These are phyloP conservation scores for Coemansia biformis DNA, from an alignment of 192 early-diverging fungal genomes.

Conservation along the genomic window DNA sequence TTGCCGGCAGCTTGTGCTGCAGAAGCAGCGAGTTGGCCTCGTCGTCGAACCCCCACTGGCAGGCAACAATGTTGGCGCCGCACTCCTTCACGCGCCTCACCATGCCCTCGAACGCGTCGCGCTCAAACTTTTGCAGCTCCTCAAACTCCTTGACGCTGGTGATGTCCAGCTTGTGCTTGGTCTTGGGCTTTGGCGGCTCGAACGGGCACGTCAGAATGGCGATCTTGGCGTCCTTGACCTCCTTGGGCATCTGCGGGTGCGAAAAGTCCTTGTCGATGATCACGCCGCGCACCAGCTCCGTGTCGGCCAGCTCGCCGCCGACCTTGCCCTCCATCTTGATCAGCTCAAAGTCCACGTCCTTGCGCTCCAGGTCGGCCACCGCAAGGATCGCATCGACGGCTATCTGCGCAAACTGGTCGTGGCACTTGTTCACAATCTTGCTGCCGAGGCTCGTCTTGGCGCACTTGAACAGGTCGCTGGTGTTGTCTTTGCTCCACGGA, in stretches of 20 bases:
- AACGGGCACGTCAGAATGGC: conserved; percentile 99
- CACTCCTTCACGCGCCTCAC: conserved; percentile 94
- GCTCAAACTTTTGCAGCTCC: conserved; percentile 93
- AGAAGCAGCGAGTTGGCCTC: conserved; percentile 98
- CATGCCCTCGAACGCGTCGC: conserved; percentile 95
- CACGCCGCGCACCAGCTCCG: conserved; percentile 91
- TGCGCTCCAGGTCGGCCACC: conserved; percentile 96
- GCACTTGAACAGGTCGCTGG: conserved; percentile 80
- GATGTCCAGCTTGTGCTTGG: conserved; percentile 99
- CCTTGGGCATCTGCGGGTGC: conserved; percentile 99
- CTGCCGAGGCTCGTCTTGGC: conserved; percentile 97
- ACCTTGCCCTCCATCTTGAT: conserved; percentile 99
- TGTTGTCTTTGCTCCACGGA: conserved; percentile 75
- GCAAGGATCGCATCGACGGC: conserved; percentile 97
- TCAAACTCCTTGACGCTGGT: conserved; percentile 97
- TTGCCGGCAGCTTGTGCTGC: conserved; percentile 95
- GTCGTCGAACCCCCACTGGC: conserved; percentile 99
- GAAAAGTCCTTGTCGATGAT: conserved; percentile 99
- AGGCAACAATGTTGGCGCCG: conserved; percentile 96
- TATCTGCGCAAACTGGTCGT: conserved; percentile 96
- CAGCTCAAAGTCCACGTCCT: conserved; percentile 99
- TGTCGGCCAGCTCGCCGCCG: conserved; percentile 92
- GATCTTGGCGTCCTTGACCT: conserved; percentile 90
- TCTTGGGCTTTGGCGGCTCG: conserved; percentile 99
- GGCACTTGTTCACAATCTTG: conserved; percentile 99